A percentile compares a stretch with the other conserved stretches of the same genome.
phyloP scores from a whole-genome alignment of 345 rosid genomes.

The Eucalyptus camaldulensis region DNA sequence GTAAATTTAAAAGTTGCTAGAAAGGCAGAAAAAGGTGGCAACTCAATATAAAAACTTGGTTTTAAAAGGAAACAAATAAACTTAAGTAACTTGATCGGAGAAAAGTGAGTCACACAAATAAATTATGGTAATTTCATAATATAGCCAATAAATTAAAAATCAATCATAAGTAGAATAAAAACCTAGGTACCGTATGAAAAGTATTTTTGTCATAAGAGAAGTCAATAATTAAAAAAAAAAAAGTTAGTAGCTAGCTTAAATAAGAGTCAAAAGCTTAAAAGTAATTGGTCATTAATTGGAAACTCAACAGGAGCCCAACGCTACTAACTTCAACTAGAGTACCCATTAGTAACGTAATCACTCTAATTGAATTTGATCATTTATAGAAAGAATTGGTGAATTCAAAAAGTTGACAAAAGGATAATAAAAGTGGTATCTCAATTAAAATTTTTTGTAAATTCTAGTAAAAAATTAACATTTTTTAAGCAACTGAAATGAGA shows the following conservation, averaged over 20 bases:
- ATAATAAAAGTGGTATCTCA: not conserved
- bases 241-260: not conserved
- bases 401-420: not conserved
- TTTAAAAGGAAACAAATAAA: no score
- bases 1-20: not conserved
- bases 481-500: not conserved
- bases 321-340: not conserved
- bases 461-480: no score
- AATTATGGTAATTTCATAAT: no score
- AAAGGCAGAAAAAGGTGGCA: not conserved
- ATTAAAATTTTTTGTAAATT: no score
- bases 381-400: not conserved
- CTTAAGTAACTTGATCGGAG: not conserved
- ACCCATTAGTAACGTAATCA: not conserved
- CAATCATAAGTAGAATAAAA: not conserved
- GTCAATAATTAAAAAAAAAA: no score
- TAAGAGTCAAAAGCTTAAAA: not conserved
- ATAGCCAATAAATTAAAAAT: no score
- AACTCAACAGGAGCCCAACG: not conserved
- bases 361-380: not conserved
- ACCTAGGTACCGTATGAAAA: no score
- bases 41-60: not conserved
- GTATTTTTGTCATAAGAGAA: not conserved
- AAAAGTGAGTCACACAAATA: no score
- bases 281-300: not conserved